A percentile compares a stretch with the other conserved stretches of the same genome.
phyloP scores from a whole-genome alignment of 345 rosid genomes.

The Brassica rapa region DNA sequence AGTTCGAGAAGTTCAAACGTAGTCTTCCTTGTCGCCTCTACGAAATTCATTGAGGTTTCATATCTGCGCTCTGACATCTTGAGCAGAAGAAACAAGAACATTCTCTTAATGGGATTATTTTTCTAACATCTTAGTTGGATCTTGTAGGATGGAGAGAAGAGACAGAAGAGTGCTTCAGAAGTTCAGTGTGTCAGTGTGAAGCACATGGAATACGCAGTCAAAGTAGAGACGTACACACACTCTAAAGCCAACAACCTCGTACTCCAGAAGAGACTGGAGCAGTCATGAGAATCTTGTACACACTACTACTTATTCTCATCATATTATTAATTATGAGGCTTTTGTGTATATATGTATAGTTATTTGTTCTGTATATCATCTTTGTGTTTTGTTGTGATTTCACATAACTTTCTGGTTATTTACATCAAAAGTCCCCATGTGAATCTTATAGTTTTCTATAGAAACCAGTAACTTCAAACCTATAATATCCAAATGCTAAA shows the following conservation, averaged over 20 bases:
- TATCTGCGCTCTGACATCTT: conserved; percentile 9
- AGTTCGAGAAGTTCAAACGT: neutral
- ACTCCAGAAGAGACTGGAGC: conserved; percentile 72
- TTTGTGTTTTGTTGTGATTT: neutral
- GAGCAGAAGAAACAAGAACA: neutral
- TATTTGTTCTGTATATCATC: neutral
- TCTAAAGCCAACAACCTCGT: conserved; percentile 75
- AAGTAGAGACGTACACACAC: conserved; percentile 85
- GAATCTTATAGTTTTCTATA: neutral
- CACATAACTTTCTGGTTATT: neutral
- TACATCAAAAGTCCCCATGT: conserved; percentile 16
- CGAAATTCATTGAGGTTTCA: conserved; percentile 76
- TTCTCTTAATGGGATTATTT: neutral
- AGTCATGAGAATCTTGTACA: conserved; percentile 18
- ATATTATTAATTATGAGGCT: neutral
- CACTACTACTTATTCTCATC: too few relatives aligned
- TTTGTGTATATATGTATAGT: neutral
- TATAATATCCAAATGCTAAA: neutral
- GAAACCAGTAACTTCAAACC: neutral
- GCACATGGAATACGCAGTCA: conserved; percentile 89
- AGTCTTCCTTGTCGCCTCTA: conserved; percentile 71
- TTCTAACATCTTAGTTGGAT: neutral
- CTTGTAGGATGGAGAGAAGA: conserved; percentile 79
- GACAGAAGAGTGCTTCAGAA: conserved; percentile 84
- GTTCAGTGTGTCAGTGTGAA: conserved; percentile 85